These are phyloP conservation scores for Debaryomyces subglobosus DNA, from an alignment of 1,139 yeast species.

Conservation along the genomic window DNA sequence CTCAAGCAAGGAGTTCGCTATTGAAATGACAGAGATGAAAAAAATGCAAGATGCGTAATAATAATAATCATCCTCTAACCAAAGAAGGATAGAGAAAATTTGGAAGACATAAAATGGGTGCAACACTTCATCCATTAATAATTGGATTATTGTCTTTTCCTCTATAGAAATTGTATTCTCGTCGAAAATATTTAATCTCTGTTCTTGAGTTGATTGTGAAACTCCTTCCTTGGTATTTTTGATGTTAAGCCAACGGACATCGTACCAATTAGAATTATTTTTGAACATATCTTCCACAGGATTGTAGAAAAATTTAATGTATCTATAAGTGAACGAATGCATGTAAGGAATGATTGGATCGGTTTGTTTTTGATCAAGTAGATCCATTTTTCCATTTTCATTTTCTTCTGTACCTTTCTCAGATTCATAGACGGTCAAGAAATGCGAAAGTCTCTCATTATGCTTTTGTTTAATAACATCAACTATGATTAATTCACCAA, in stretches of 20 bases:
- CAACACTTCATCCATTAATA: conserved; percentile 82
- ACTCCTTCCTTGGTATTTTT: conserved; percentile 69
- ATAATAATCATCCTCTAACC: conserved; percentile 91
- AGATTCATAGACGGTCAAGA: conserved; percentile 44
- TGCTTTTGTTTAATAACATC: conserved; percentile 61
- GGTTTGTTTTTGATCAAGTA: conserved; percentile 22
- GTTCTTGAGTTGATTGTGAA: conserved; percentile 67
- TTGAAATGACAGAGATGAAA: conserved; percentile 78
- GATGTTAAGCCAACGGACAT: conserved; percentile 68
- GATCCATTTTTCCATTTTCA: conserved; percentile 17
- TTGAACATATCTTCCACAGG: conserved; percentile 86
- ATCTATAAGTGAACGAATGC: conserved; percentile 76
- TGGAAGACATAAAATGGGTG: conserved; percentile 97
- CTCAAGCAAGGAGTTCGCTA: conserved; percentile 78
- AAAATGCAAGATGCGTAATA: conserved; percentile 94
- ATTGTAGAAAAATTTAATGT: conserved; percentile 77
- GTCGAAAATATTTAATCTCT: conserved; percentile 75
- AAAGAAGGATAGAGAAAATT: conserved; percentile 82
- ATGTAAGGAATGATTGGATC: conserved; percentile 75
- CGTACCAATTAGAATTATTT: conserved; percentile 87
- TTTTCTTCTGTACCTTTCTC: conserved; percentile 22
- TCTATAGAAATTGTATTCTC: conserved; percentile 73
- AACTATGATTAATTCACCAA: conserved; percentile 76
- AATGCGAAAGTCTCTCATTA: conserved; percentile 70
- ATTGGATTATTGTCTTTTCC: conserved; percentile 65